These are phyloP conservation scores for Torulaspora quercuum DNA, from an alignment of 805 yeast genomes.

Conservation along the genomic window DNA sequence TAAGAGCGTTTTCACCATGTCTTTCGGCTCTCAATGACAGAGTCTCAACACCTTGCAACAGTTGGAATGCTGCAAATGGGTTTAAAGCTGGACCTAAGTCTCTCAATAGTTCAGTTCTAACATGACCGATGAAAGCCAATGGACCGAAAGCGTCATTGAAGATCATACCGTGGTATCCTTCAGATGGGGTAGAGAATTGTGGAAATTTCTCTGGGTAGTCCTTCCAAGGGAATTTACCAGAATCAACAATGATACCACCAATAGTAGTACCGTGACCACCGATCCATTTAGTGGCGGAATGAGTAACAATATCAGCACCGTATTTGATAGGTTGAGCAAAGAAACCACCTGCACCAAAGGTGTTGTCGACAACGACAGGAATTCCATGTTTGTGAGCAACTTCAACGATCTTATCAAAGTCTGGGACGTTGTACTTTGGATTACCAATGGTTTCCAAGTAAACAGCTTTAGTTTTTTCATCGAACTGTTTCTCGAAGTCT, in stretches of 20 bases:
- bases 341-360: slow-evolving; percentile 96
- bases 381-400: slow-evolving; percentile 84
- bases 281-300: slow-evolving; percentile 97
- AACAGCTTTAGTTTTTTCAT: slow-evolving; percentile 82
- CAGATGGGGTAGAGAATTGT: slow-evolving; percentile 85
- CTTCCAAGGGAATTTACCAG: slow-evolving; percentile 90
- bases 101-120: slow-evolving; percentile 80
- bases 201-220: slow-evolving; percentile 85
- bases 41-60: slow-evolving; percentile 91
- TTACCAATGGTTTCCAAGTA: slow-evolving; percentile 90
- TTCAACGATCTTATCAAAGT: slow-evolving; percentile 69
- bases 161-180: slow-evolving; percentile 87
- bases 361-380: slow-evolving; percentile 91
- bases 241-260: slow-evolving; percentile 86
- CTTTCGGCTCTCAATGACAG: slow-evolving; percentile 90
- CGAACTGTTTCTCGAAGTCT: slow-evolving; percentile 69
- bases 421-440: slow-evolving; percentile 90
- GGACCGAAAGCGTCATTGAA: slow-evolving; percentile 79
- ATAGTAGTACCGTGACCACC: slow-evolving; percentile 96
- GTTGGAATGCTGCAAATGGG: slow-evolving; percentile 84
- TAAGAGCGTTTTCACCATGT: slow-evolving; percentile 78
- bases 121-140: slow-evolving; percentile 73
- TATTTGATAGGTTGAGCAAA: slow-evolving; percentile 77
- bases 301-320: slow-evolving; percentile 90
- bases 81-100: slow-evolving; percentile 87